Evolutionary conservation across 2,329 filamentous ascomycete genomes (phyloP).

Genomic region (Xylariaceae sp.): DNA sequence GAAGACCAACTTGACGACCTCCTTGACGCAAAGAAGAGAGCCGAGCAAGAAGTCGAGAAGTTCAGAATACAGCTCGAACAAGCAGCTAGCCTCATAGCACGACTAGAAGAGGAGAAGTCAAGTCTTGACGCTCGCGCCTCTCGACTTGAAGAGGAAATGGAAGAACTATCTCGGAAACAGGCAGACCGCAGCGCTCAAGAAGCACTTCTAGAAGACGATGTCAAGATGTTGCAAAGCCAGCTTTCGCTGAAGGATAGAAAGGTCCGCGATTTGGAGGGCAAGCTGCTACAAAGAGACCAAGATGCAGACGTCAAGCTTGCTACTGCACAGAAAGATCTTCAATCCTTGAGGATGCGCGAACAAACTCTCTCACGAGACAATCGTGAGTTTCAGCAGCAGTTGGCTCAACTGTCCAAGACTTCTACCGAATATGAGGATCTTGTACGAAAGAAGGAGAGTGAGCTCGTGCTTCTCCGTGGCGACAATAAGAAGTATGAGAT

Average conservation of each 20-base stretch:
- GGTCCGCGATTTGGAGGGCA: slow-evolving; percentile 79
- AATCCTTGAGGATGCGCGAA: slow-evolving; percentile 69
- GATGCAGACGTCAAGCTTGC: slow-evolving; percentile 85
- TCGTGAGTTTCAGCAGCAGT: slow-evolving; percentile 75
- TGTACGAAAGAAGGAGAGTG: slow-evolving; percentile 89
- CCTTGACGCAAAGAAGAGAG: slow-evolving; percentile 82
- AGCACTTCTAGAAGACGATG: slow-evolving; percentile 73
- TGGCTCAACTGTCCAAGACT: slow-evolving; percentile 82
- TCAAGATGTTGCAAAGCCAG: slow-evolving; percentile 90
- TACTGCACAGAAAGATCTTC: slow-evolving; percentile 74
- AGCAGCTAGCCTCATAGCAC: slow-evolving; percentile 80
- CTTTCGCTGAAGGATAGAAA: slow-evolving; percentile 87
- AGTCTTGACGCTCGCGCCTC: slow-evolving; percentile 65
- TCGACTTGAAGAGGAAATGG: slow-evolving; percentile 68
- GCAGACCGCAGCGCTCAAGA: slow-evolving; percentile 75
- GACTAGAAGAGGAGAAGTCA: slow-evolving; percentile 82
- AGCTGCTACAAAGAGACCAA: slow-evolving; percentile 80
- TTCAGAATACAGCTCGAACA: slow-evolving; percentile 84
- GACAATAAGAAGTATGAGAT: slow-evolving; percentile 82
- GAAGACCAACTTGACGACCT: slow-evolving; percentile 92
- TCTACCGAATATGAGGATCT: slow-evolving; percentile 95
- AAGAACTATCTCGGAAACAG: slow-evolving; percentile 67
- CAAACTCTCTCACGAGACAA: slow-evolving; percentile 78
- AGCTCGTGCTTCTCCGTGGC: slow-evolving; percentile 77
- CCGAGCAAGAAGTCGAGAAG: slow-evolving; percentile 78